phyloP scores from a whole-genome alignment of 768 basidiomycete species.

The Antrodiella citrinella region DNA sequence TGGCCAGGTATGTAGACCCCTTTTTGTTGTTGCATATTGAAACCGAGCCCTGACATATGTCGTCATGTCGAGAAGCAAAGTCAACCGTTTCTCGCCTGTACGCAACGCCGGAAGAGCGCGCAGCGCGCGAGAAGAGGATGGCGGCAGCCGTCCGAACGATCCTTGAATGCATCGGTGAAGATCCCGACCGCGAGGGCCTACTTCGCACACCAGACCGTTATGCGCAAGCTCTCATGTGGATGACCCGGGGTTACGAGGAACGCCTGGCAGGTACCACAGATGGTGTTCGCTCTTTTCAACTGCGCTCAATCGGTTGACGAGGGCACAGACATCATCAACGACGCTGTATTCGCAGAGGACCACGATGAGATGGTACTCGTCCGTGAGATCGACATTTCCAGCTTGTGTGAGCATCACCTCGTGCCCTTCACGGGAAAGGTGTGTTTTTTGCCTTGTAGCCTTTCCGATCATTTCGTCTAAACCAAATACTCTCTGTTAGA shows the following conservation, averaged over 20 bases:
- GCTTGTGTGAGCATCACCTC: constrained; percentile 96
- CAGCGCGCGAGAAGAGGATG: constrained; percentile 68
- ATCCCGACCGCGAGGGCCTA: constrained; percentile 92
- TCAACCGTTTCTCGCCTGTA: constrained; percentile 81
- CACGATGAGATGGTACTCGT: constrained; percentile 99
- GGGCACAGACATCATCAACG: constrained; percentile 86
- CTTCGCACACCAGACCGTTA: constrained; percentile 90
- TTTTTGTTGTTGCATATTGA: constrained; percentile 2
- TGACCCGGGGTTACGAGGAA: constrained; percentile 98
- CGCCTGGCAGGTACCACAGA: constrained; percentile 63
- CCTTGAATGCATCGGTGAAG: constrained; percentile 96
- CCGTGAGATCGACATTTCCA: constrained; percentile 93
- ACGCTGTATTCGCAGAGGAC: constrained; percentile 96
- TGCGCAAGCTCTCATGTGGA: constrained; percentile 96
- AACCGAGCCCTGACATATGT: constrained; percentile 1
- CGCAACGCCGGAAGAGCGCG: constrained; percentile 66
- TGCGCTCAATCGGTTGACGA: neutral
- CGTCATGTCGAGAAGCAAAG: constrained; percentile 51
- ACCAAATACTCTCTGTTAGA: constrained; percentile 36
- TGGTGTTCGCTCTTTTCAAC: constrained; percentile 9
- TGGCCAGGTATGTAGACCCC: constrained; percentile 68
- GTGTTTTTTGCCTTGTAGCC: constrained; percentile 19
- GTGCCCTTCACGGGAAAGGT: constrained; percentile 98
- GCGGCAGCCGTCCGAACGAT: constrained; percentile 82
- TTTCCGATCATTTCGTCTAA: neutral